Base-by-base conservation (phyloP, 2,329 filamentous ascomycete genomes). In the Sclerotinia borealis region DNA sequence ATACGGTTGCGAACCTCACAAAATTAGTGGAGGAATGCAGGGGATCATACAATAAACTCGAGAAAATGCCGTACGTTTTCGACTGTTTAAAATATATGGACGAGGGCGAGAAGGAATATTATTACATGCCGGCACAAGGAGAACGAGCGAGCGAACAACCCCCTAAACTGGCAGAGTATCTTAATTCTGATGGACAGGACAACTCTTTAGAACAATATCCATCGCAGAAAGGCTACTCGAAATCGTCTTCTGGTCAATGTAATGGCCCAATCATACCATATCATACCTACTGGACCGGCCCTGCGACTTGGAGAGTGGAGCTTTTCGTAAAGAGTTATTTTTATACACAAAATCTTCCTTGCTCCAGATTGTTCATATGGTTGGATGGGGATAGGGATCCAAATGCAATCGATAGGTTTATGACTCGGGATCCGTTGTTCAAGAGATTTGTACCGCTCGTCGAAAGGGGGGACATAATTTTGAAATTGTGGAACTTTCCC, bases 221-320 rank as follows among this genome's bases (percentile, higher is more conserved):
- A 10, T 49, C 65, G 4, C 73, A 74, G n/a, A 73, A 78, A 7
- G 61, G 75, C 2, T 72, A 77, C 3, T 75, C 79, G 22, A 78
- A 77, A 56, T 68, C 74, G 2, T 75, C 71, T 11, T 76, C 79
- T 43, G 81, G 81, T n/a, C 76, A 77, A 31, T 84, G 82, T 66
- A 76, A 80, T 48, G 82, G 82, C 2, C 81, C 81, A n/a, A 81
- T 83, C 66, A 77, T 83, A 36, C 81, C 81, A 4, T 83, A 81
- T 59, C 82, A 84, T 67, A 78, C 79, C 34, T 84, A 83, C 76
- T 84, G 82, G 82, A 82, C 81, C 9, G 82, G 82, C 4, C 79
- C 81, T 10, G 81, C 81, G 4, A 83, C 81, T 4, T 84, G 82
- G 82, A 76, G 82, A 49, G 79, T 84, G 48, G 82, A 84, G 67